Base-by-base conservation (phyloP, 2,329 filamentous ascomycete genomes). In the Clarireedia paspali region DNA sequence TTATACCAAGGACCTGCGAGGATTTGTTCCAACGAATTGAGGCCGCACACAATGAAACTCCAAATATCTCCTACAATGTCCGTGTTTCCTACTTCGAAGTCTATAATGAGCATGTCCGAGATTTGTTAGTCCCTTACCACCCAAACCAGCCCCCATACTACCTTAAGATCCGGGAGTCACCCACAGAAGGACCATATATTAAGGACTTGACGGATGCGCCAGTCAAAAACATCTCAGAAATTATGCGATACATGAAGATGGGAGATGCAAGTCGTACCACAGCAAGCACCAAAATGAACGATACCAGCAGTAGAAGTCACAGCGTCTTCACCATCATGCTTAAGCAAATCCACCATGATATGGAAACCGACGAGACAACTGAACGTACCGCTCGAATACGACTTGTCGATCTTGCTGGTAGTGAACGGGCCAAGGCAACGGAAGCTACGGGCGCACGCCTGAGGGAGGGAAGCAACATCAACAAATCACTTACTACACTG, bases 1-100 rank as follows among this genome's bases (percentile, higher is more conserved):
- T 99, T 55, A 99, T 99, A 62, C 94, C 94, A 6, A 83, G 91
- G 50, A 99, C 94, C 9, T 99, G 94, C 72, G 87, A 96, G 71
- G 94, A 96, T 72, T 79, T 99, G 50, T 99, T 99, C 70, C 85
- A 96, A 74, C 84, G 94, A 55, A 96, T 99, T 69, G 87, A 92
- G 62, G 82, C 84, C 45, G 79, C 82, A 54, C 66, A 67, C 46
- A 85, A 88, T 63, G 87, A 95, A 67, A 88, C 88, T 47, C 88
- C 91, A 53, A 95, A 94, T 72, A 90, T 96, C 70, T 95, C 89
- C 64, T 99, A 96, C 78, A 94, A 92, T 66, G 94, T 99, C 62
- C 88, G 94, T 60, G 94, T 97, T 27, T 96, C 91, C 3, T 99
- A 99, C 75, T 97, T 99, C 68, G 94, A 99, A 71, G 94, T 99